Evolutionary conservation across 2,329 filamentous ascomycete species (phyloP).

Genomic region (Esteya vermicola): DNA sequence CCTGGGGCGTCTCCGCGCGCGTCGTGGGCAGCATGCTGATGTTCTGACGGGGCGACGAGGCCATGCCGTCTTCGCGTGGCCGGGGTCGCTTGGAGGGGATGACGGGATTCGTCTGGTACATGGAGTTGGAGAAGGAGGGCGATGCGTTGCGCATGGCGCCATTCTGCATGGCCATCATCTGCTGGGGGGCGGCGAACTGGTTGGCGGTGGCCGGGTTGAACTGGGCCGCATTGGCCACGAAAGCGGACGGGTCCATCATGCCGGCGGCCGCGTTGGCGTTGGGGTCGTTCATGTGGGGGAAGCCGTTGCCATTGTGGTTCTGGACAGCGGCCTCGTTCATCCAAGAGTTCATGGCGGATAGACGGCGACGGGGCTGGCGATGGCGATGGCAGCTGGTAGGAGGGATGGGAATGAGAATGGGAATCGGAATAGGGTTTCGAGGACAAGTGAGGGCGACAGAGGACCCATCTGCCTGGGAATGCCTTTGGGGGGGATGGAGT

Average conservation of each 20-base stretch:
- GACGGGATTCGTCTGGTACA: constrained; percentile 72
- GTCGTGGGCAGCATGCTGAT: constrained; percentile 63
- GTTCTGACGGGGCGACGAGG: constrained; percentile 65
- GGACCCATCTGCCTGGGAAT: constrained; percentile 28
- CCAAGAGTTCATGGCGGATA: constrained; percentile 52
- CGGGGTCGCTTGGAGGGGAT: constrained; percentile 82
- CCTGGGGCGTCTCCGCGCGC: constrained; percentile 82
- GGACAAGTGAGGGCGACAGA: not conserved
- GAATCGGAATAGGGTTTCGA: no score
- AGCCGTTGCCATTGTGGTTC: constrained; percentile 57
- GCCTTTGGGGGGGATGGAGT: constrained; percentile 26
- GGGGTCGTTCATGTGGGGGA: constrained; percentile 49
- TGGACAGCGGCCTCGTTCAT: constrained; percentile 55
- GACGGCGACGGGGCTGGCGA: constrained; percentile 18
- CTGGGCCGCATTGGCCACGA: constrained; percentile 44
- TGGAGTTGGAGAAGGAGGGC: constrained; percentile 61
- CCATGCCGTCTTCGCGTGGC: constrained; percentile 70
- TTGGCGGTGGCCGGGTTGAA: constrained; percentile 39
- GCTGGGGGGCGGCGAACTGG: constrained; percentile 43
- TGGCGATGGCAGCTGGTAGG: constrained; percentile 4
- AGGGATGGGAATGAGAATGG: constrained; percentile 1
- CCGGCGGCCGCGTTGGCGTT: constrained; percentile 30
- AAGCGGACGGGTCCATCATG: constrained; percentile 54
- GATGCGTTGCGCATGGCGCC: constrained; percentile 73
- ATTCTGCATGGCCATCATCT: constrained; percentile 59